phyloP scores from a whole-genome alignment of 1,139 yeast genomes.

The Entelexis paramagnoliae region DNA sequence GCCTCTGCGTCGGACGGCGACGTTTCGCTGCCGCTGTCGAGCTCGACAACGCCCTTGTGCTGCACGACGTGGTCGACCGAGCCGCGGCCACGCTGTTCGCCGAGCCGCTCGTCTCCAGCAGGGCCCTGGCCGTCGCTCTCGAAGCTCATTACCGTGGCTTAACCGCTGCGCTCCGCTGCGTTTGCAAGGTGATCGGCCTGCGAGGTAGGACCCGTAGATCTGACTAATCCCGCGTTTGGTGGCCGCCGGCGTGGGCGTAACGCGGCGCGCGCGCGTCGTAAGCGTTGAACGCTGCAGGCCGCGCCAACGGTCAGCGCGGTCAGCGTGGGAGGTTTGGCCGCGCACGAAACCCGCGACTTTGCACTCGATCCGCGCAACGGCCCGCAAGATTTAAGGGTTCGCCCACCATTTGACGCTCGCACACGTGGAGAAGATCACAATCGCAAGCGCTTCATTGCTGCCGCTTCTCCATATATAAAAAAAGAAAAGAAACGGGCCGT shows the following conservation, averaged over 20 bases:
- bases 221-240: background rate
- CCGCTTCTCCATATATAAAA: too few species aligned
- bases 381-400: too few species aligned
- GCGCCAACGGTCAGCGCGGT: too few species aligned
- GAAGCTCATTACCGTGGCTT: slow-evolving; percentile 1
- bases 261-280: slow-evolving; percentile 1
- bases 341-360: too few species aligned
- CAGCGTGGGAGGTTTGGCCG: too few species aligned
- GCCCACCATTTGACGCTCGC: background rate
- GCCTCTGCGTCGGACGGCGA: background rate
- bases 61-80: background rate
- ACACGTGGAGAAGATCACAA: background rate
- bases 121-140: slow-evolving; percentile 4
- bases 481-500: too few species aligned
- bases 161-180: background rate
- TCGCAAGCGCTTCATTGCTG: background rate
- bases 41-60: background rate
- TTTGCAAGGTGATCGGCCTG: background rate
- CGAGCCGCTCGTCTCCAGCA: slow-evolving; percentile 2
- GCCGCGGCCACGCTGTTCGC: background rate
- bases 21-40: slow-evolving; percentile 1
- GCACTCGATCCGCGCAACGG: too few species aligned
- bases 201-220: background rate
- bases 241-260: background rate
- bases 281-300: too few species aligned